These are phyloP conservation scores for Salvia hispanica DNA, from an alignment of 257 asterid species.

Conservation along the genomic window DNA sequence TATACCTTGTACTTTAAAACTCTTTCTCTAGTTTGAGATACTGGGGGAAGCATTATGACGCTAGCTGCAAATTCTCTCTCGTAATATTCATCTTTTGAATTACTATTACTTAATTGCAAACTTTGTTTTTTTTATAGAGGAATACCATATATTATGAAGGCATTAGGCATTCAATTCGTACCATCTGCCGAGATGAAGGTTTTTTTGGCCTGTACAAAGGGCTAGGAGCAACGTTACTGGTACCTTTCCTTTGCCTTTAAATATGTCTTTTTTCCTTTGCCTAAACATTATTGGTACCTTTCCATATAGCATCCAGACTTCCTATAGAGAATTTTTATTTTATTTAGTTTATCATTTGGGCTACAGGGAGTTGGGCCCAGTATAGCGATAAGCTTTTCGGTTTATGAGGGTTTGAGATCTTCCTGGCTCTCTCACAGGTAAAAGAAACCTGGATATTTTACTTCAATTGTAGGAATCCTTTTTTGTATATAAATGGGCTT, in stretches of 20 bases:
- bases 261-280: neutral
- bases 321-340: neutral
- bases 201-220: constrained; percentile 88
- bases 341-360: constrained; percentile 16
- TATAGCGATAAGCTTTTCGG: constrained; percentile 91
- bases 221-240: constrained; percentile 91
- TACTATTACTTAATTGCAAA: neutral
- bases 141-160: constrained; percentile 78
- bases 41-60: constrained; percentile 11
- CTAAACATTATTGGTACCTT: constrained; percentile 68
- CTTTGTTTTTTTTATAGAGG: constrained; percentile 51
- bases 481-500: constrained; percentile 7
- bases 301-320: constrained; percentile 8
- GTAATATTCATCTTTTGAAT: constrained; percentile 3
- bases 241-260: constrained; percentile 30
- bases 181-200: constrained; percentile 95
- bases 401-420: constrained; percentile 74
- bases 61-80: neutral
- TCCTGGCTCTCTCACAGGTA: constrained; percentile 66
- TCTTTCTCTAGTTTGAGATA: constrained; percentile 16
- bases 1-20: neutral
- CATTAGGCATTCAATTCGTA: constrained; percentile 69
- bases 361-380: constrained; percentile 96
- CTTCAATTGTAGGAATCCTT: neutral
- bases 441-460: constrained; percentile 10